phyloP scores from a whole-genome alignment of 345 rosid species.

The Hevea brasiliensis region DNA sequence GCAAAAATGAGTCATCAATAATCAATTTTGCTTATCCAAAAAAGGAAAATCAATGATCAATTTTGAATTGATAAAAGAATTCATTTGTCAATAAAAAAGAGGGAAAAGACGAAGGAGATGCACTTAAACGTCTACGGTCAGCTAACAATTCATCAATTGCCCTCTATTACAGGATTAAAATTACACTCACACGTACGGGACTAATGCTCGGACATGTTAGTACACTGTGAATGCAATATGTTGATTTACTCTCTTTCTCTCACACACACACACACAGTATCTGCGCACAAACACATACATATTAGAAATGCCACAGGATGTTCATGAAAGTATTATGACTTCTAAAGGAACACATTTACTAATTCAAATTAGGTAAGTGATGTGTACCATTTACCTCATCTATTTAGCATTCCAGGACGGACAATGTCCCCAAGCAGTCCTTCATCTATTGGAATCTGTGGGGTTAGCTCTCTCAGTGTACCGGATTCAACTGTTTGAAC shows the following conservation, averaged over 20 bases:
- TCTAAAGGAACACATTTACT: conserved; percentile 27
- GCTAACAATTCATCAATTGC: too few relatives aligned
- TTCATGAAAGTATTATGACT: too few relatives aligned
- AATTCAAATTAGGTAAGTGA: too few relatives aligned
- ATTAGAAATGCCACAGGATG: too few relatives aligned
- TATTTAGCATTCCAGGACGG: conserved; percentile 64
- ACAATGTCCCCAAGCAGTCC: conserved; percentile 90
- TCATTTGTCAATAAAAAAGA: too few relatives aligned
- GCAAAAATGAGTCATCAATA: too few relatives aligned
- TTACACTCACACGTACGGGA: neutral
- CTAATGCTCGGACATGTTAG: conserved; percentile 3
- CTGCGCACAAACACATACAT: neutral
- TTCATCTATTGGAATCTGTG: conserved; percentile 44
- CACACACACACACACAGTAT: neutral
- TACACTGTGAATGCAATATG: neutral
- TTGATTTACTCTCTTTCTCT: neutral
- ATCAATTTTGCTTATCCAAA: too few relatives aligned
- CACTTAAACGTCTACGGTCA: too few relatives aligned
- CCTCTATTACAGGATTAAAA: neutral
- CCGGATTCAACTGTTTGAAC: conserved; percentile 23
- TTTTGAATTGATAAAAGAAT: too few relatives aligned
- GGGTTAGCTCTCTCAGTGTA: conserved; percentile 17
- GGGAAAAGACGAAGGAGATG: too few relatives aligned
- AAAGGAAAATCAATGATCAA: too few relatives aligned
- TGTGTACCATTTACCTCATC: conserved; percentile 28